Evolutionary conservation across 2,329 filamentous ascomycete species (phyloP).

Genomic region (Ascochyta clinopodiicola): DNA sequence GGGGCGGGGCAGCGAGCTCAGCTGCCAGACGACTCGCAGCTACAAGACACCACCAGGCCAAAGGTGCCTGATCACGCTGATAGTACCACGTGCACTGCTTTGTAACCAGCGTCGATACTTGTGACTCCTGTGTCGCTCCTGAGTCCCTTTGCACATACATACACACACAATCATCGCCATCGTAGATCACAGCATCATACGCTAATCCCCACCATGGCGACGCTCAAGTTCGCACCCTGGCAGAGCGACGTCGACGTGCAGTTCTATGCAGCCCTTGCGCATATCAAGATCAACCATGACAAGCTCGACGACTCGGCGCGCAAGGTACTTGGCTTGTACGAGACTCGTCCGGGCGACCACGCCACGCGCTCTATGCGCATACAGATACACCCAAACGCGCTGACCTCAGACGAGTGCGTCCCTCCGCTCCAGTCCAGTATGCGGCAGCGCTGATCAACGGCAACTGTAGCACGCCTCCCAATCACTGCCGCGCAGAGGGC

Average conservation of each 20-base stretch:
- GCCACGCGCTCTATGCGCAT: slow-evolving; percentile 83
- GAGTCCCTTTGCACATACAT: not conserved
- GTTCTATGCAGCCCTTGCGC: slow-evolving; percentile 92
- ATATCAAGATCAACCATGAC: slow-evolving; percentile 94
- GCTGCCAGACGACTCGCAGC: slow-evolving; percentile 4
- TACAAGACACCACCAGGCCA: slow-evolving; percentile 27
- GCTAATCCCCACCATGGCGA: slow-evolving; percentile 41
- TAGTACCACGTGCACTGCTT: slow-evolving; percentile 29
- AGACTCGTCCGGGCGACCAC: slow-evolving; percentile 74
- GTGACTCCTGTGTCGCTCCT: slow-evolving; percentile 29
- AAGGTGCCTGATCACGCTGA: slow-evolving; percentile 13
- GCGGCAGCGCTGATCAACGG: slow-evolving; percentile 19
- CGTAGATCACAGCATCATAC: not conserved
- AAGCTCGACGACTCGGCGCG: slow-evolving; percentile 94
- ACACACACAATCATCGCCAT: not conserved
- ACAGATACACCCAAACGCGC: slow-evolving; percentile 85
- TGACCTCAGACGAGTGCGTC: slow-evolving; percentile 81
- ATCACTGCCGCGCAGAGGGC: slow-evolving; percentile 82
- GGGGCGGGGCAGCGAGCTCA: slow-evolving; percentile 5
- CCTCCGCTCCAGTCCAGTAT: not conserved
- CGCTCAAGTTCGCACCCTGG: slow-evolving; percentile 83
- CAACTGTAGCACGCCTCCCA: slow-evolving; percentile 36
- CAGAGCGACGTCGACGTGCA: slow-evolving; percentile 92
- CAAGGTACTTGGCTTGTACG: slow-evolving; percentile 85
- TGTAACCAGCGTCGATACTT: slow-evolving; percentile 9